phyloP scores from a whole-genome alignment of 202 grass and related monocot genomes.

The Zizania palustris region DNA sequence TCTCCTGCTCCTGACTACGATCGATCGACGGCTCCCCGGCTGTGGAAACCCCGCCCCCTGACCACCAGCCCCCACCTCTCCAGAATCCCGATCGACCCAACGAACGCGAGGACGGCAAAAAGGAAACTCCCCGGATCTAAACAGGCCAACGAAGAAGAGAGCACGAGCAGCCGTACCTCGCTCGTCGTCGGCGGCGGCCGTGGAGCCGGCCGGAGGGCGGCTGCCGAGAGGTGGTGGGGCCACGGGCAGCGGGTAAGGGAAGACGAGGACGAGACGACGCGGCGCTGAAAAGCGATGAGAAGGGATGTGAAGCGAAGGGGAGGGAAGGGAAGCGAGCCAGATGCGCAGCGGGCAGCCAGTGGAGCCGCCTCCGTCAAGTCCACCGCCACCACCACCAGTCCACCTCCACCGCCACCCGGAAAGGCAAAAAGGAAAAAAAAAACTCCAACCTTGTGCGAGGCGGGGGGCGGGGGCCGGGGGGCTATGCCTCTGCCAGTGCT shows the following conservation, averaged over 20 bases:
- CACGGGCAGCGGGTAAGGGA: neutral
- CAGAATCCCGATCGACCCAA: neutral
- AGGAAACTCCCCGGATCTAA: conserved; percentile 36
- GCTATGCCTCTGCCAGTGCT: neutral
- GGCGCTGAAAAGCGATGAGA: conserved; percentile 34
- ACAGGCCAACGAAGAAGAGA: neutral
- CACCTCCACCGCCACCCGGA: too few species aligned
- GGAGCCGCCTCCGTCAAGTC: neutral
- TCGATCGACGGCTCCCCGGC: neutral
- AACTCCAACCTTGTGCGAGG: neutral
- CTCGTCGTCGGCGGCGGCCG: neutral
- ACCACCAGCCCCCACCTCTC: too few species aligned
- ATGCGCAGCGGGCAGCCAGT: neutral
- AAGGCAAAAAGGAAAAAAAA: neutral
- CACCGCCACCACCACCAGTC: neutral
- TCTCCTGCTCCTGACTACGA: neutral
- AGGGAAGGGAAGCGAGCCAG: neutral
- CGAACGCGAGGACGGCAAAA: neutral
- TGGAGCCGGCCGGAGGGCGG: too few species aligned
- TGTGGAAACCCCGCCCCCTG: neutral
- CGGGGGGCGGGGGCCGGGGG: neutral
- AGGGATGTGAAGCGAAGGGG: neutral
- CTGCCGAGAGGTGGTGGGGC: neutral
- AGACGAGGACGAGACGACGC: conserved; percentile 16
- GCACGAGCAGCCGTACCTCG: conserved; percentile 29